Percentiles rank a stretch among this genome's conserved stretches.
Evolutionary conservation across 2,329 filamentous ascomycete genomes (phyloP).

Genomic region (Diaporthe australafricana): DNA sequence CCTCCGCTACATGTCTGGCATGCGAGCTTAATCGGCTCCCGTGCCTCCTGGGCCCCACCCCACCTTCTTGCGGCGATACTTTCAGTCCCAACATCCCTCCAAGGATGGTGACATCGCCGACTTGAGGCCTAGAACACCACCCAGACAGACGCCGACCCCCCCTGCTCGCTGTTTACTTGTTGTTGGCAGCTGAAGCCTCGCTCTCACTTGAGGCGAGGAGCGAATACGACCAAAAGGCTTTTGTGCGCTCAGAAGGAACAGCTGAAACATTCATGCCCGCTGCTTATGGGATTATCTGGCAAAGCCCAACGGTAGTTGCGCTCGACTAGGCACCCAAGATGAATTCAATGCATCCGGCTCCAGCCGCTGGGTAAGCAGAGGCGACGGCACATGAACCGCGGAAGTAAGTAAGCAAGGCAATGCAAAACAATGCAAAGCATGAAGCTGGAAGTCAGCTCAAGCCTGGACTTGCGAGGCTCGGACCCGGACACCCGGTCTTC

Average conservation of each 20-base stretch:
- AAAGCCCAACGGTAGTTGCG: not conserved
- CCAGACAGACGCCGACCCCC: not conserved
- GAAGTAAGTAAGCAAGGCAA: not conserved
- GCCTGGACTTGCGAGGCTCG: not conserved
- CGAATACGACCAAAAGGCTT: not conserved
- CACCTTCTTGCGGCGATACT: not conserved
- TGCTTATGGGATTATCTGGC: not conserved
- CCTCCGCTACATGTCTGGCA: conserved; percentile 1
- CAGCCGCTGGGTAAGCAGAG: no score
- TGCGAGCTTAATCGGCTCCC: conserved; percentile 30
- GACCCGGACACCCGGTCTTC: not conserved
- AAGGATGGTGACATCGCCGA: not conserved
- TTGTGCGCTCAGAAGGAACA: conserved; percentile 3
- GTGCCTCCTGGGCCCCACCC: not conserved
- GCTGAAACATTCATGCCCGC: conserved; percentile 7
- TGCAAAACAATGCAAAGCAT: no score
- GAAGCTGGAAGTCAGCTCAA: not conserved
- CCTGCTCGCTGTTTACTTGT: no score
- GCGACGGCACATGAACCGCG: not conserved
- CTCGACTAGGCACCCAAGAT: not conserved
- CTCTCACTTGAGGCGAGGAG: not conserved
- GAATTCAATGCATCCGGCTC: not conserved
- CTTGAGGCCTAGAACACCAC: not conserved
- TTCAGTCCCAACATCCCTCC: not conserved
- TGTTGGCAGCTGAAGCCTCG: not conserved